Conservation (phyloP, 192 early-diverging fungal species). For the Backusella circina region DNA sequence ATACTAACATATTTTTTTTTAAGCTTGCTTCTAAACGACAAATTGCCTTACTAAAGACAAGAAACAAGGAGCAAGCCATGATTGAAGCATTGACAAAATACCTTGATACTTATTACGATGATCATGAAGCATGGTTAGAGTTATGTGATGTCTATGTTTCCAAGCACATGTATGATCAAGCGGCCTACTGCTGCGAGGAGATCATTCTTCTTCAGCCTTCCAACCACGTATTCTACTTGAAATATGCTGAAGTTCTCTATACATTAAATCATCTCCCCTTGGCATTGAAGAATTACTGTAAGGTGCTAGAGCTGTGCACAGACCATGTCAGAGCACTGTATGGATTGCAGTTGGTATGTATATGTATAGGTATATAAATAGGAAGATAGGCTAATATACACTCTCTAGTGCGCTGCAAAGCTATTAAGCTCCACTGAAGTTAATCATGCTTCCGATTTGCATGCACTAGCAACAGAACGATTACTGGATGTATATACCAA, state of each 20-base stretch:
- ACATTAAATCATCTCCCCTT: constrained; percentile 62
- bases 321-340: constrained; percentile 89
- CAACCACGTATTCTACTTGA: constrained; percentile 82
- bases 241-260: constrained; percentile 87
- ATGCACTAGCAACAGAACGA: constrained; percentile 36
- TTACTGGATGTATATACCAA: constrained; percentile 28
- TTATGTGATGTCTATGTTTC: constrained; percentile 72
- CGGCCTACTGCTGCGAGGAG: constrained; percentile 90
- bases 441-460: constrained; percentile 16
- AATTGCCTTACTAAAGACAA: constrained; percentile 67
- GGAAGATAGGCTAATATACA: neutral
- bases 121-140: constrained; percentile 90
- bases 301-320: constrained; percentile 80
- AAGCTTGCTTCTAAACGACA: constrained; percentile 70
- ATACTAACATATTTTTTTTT: neutral
- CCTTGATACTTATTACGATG: constrained; percentile 80
- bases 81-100: constrained; percentile 70
- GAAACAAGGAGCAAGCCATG: constrained; percentile 65
- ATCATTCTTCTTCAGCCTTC: constrained; percentile 82
- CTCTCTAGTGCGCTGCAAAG: constrained; percentile 26
- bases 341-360: constrained; percentile 70
- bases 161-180: constrained; percentile 73
- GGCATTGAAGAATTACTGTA: constrained; percentile 86
- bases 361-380: neutral
- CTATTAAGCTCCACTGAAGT: constrained; percentile 15